Percentiles rank a stretch among this genome's conserved stretches.
phyloP scores from a whole-genome alignment of 441 rosid species.

The Syzygium malaccense region DNA sequence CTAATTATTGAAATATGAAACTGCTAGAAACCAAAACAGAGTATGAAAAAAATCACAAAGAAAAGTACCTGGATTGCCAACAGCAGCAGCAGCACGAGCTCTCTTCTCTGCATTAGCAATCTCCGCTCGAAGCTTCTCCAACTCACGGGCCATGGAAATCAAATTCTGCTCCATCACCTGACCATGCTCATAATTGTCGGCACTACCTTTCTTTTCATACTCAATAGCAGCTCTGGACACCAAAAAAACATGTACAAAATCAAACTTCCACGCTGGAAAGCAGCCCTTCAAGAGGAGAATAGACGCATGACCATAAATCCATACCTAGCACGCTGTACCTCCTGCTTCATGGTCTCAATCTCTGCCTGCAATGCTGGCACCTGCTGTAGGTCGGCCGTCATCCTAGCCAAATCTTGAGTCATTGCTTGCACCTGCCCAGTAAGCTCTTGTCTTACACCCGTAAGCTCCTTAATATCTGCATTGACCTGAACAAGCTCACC shows the following conservation, averaged over 20 bases:
- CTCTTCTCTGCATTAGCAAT: constrained; percentile 81
- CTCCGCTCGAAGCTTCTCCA: constrained; percentile 96
- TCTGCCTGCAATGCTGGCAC: constrained; percentile 67
- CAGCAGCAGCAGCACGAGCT: constrained; percentile 49
- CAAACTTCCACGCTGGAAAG: not conserved
- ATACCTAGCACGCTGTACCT: constrained; percentile 86
- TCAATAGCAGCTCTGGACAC: constrained; percentile 76
- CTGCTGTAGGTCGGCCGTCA: constrained; percentile 67
- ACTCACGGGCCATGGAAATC: constrained; percentile 87
- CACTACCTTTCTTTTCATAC: constrained; percentile 94
- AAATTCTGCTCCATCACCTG: constrained; percentile 86
- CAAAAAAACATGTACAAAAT: not conserved
- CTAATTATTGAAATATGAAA: not conserved
- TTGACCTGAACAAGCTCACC: constrained; percentile 57
- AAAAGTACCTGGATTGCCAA: constrained; percentile 54
- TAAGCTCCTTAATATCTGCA: constrained; percentile 73
- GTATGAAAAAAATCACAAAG: not conserved
- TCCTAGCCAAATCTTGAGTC: constrained; percentile 69
- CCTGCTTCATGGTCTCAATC: constrained; percentile 77
- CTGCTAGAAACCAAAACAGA: not conserved
- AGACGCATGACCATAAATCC: not conserved
- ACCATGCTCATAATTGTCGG: constrained; percentile 92
- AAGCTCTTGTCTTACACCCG: constrained; percentile 58
- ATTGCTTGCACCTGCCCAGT: constrained; percentile 58
- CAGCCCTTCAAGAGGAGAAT: not conserved